Conservation (phyloP, 345 rosid species). For the Hibiscus syriacus region DNA sequence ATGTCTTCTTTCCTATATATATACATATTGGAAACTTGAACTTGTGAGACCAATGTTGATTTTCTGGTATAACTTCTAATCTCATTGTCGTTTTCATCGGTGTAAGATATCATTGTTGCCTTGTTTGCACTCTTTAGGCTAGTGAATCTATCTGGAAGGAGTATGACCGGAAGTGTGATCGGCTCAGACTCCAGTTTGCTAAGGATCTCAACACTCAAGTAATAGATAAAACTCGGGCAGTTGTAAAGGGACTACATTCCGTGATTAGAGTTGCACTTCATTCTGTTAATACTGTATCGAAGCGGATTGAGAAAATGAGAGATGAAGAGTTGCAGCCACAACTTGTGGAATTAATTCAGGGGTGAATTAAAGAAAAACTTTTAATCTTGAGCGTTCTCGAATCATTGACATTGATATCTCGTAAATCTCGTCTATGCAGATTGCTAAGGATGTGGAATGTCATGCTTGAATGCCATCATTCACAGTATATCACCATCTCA, state of each 20-base stretch:
- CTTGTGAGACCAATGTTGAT: neutral
- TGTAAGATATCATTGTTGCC: neutral
- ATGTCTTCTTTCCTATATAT: neutral
- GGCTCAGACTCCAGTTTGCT: conserved; percentile 8
- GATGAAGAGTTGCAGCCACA: neutral
- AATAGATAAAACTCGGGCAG: neutral
- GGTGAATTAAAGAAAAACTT: conserved; percentile 43
- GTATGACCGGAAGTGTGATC: conserved; percentile 70
- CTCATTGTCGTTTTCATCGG: neutral
- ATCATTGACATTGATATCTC: conserved; percentile 25
- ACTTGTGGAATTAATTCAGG: neutral
- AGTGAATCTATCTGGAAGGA: conserved; percentile 72
- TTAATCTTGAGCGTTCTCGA: conserved; percentile 28
- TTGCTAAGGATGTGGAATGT: neutral
- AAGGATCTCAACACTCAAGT: neutral
- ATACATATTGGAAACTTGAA: neutral
- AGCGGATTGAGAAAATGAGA: neutral
- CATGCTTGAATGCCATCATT: neutral
- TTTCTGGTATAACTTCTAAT: neutral
- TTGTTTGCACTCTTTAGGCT: conserved; percentile 36
- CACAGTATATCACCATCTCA: neutral
- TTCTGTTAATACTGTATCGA: neutral
- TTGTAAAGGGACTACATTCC: neutral
- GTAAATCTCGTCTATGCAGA: neutral
- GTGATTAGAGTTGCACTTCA: neutral